phyloP scores from a whole-genome alignment of 192 early-diverging fungal species.

The Coemansia sp. region DNA sequence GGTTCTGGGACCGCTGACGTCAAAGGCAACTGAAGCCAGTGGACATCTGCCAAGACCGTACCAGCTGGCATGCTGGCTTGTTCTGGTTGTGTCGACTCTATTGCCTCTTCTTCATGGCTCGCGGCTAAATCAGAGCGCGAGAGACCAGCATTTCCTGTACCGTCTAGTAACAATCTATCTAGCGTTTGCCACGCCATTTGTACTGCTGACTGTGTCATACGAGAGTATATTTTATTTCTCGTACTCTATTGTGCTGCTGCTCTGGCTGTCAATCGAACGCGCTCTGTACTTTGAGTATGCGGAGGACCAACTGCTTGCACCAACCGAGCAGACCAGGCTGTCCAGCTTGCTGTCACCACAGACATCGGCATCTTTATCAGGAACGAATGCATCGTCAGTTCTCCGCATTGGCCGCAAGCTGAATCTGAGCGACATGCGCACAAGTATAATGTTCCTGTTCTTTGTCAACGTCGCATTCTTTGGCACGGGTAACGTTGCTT shows the following conservation, averaged over 20 bases:
- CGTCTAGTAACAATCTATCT: conserved; percentile 80
- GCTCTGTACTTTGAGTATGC: conserved; percentile 47
- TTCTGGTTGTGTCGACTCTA: conserved; percentile 37
- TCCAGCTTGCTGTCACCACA: conserved; percentile 23
- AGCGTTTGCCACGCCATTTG: conserved; percentile 83
- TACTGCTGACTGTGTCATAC: conserved; percentile 87
- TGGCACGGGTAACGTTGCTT: conserved; percentile 94
- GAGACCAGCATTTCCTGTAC: conserved; percentile 72
- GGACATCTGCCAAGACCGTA: conserved; percentile 34
- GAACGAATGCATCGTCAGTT: conserved; percentile 4
- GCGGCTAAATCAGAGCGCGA: conserved; percentile 35
- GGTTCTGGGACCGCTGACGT: conserved; percentile 39
- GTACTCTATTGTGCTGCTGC: conserved; percentile 66
- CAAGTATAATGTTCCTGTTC: conserved; percentile 76
- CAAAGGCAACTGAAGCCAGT: conserved; percentile 31
- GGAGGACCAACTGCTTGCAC: conserved; percentile 36
- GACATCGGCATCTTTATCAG: neutral
- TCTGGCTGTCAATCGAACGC: conserved; percentile 79
- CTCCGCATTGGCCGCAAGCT: conserved; percentile 41
- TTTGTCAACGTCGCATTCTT: conserved; percentile 94
- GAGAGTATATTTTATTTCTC: conserved; percentile 87
- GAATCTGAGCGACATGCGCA: conserved; percentile 58
- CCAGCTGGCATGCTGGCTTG: conserved; percentile 45
- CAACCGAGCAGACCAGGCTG: conserved; percentile 28
- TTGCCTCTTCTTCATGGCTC: conserved; percentile 45